Base-by-base conservation (phyloP, 2,329 filamentous ascomycete genomes). In the Aspergillus sp. region DNA sequence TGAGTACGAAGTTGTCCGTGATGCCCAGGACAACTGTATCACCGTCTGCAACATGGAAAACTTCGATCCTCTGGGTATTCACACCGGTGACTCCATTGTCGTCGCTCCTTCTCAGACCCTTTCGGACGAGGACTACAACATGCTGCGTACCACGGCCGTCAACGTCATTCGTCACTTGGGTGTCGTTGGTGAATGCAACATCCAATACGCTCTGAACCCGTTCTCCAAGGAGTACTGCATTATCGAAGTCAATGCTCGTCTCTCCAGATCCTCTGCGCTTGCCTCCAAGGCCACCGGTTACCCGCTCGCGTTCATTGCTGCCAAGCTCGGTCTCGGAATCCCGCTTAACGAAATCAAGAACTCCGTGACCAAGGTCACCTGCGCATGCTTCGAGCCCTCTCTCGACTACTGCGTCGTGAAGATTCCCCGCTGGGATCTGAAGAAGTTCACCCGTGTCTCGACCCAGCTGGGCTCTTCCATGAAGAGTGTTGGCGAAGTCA, bases 1-100 rank as follows among this genome's bases (percentile, higher is more conserved):
- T 54, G 93, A 98, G 70, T 98, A 97, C 65, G 93, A 98, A 70
- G 93, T 97, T 53, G 93, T 98, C 37, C 86, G 93, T 62, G 93
- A 97, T 75, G 86, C 84, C 49, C 84, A 89, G 60, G 90, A 98
- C 74, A 97, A 97, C 79, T 98, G 93, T 68, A 97, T 98, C 67
- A 98, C 93, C 5, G 93, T 98, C 53, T 98, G 93, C 71, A 98
- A 98, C 76, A 97, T 98, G 93, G 93, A 98, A 75, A 98, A 98
- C 74, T 98, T 98, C 63, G 93, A 98, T 68, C 93, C 93, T 47
- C 83, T 98, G 1, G 93, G 93, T 61, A 97, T 97, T 54, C 93
- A 97, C 65, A 98, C 93, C 2, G 93, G 93, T 68, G 93, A 98
- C 67, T 97, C 91, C 10, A 96, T 98, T 57, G 93, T 98, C 45